Evolutionary conservation across 352 stramenopile species (phyloP).

Genomic region (Phytophthora aleatoria): DNA sequence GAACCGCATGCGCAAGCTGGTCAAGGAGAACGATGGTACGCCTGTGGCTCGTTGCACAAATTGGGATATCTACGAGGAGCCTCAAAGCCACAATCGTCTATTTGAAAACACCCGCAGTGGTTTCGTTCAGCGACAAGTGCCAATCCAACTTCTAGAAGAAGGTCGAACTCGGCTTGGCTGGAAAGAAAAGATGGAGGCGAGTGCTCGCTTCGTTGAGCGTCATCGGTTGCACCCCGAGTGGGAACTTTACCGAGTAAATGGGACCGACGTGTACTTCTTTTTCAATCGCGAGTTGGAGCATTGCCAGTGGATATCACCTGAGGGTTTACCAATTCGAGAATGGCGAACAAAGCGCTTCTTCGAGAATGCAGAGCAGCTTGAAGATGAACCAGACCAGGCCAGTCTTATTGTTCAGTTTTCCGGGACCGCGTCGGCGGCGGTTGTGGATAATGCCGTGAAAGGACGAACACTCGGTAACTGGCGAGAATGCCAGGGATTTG

Average conservation of each 20-base stretch:
- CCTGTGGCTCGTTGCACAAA: conserved; percentile 24
- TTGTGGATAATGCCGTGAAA: conserved; percentile 51
- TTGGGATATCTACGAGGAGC: conserved; percentile 64
- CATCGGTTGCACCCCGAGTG: conserved; percentile 53
- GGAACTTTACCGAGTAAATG: conserved; percentile 66
- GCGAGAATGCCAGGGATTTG: conserved; percentile 58
- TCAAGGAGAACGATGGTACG: conserved; percentile 36
- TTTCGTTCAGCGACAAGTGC: conserved; percentile 72
- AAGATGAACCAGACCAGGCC: conserved; percentile 53
- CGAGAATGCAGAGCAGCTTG: conserved; percentile 44
- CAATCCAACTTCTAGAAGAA: conserved; percentile 40
- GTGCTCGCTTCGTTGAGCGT: conserved; percentile 58
- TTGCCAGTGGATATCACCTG: conserved; percentile 61
- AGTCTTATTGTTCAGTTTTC: conserved; percentile 60
- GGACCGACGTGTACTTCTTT: conserved; percentile 74
- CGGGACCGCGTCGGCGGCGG: conserved; percentile 22
- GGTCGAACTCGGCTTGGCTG: conserved; percentile 48
- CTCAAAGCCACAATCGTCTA: conserved; percentile 57
- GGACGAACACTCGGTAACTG: conserved; percentile 49
- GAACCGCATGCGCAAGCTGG: conserved; percentile 36
- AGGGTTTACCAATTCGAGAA: conserved; percentile 31
- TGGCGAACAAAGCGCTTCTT: conserved; percentile 73
- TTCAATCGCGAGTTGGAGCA: conserved; percentile 55
- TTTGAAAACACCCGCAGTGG: conserved; percentile 66
- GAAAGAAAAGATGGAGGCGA: conserved; percentile 65